Evolutionary conservation across 345 rosid species (phyloP), one percentile per base, ranked within the genome.

Genomic region (Lumnitzera littorea): DNA sequence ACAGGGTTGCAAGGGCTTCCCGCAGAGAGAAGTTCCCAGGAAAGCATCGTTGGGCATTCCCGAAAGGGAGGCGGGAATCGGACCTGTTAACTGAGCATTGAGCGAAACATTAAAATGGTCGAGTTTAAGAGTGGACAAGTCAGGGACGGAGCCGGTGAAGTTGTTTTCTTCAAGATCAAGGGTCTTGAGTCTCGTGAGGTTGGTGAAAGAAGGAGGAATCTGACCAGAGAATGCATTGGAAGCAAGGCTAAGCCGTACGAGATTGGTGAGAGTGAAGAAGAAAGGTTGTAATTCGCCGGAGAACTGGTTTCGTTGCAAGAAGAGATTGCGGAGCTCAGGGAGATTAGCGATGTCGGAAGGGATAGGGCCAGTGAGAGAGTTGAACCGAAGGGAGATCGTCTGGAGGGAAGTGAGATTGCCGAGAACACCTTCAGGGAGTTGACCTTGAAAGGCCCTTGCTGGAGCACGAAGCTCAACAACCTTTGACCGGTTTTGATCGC

Each of bases 391-490:
- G 68, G 97, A 89, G 58, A 89, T 83, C 66, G 67, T 69, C 58
- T 53, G 78, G 12, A 89, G 82, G 36, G 76, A 65, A 47, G 84
- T 85, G 60, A 92, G 80, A 74, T 84, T 89, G 56, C 95, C 95
- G 13, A 92, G 74, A 14, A 83, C 87, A 62, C 72, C 76, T 17
- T 78, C 50, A 13, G 97, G 98, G 56, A 92, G 80, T 41, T 57
- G 23, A 16, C 98, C 86, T 15, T 76, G 58, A 8, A 92, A 87
- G n/a, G 95, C 96, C 72, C 57, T 61, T 16, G 79, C 97, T 23
- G 98, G 98, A 24, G 87, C 78, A 27, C 82, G 91, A 24, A 92
- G 81, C 61, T 73, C 67, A 14, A 67, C 58, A 69, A 92, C 91
- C 17, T 71, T 74, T 60, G 65, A 59, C 15, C 15, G 31, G 67